Evolutionary conservation across 345 rosid genomes (phyloP).

Genomic region (Luvunga scandens): DNA sequence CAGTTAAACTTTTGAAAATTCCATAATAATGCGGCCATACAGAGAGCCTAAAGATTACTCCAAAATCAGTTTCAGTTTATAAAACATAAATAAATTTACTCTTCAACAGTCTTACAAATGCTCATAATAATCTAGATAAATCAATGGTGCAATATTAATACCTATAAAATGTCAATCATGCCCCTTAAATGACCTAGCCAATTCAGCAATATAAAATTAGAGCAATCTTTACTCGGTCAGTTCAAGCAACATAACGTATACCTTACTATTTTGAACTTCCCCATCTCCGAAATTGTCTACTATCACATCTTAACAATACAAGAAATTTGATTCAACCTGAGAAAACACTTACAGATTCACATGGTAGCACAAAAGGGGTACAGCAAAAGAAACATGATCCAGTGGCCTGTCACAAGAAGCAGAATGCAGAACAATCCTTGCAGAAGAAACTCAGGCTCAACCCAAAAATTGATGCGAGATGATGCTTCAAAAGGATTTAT

Average conservation of each 20-base stretch:
- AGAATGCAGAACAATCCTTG: conserved; percentile 60
- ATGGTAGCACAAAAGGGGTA: conserved; percentile 71
- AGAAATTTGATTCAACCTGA: neutral
- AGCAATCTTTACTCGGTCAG: neutral
- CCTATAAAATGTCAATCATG: neutral
- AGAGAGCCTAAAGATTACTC: neutral
- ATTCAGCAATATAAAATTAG: neutral
- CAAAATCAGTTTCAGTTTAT: neutral
- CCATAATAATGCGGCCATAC: neutral
- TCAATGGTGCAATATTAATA: neutral
- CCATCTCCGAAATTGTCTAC: neutral
- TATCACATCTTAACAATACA: neutral
- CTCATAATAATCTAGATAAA: neutral
- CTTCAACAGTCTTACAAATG: neutral
- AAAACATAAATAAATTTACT: neutral
- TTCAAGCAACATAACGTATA: neutral
- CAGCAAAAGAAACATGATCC: conserved; percentile 72
- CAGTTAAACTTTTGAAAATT: neutral
- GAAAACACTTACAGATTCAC: conserved; percentile 51
- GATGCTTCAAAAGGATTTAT: conserved; percentile 74
- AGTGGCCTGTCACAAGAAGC: conserved; percentile 75
- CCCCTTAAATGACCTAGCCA: neutral
- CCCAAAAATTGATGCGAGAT: conserved; percentile 54
- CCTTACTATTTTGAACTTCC: neutral
- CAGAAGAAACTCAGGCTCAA: conserved; percentile 67